These are phyloP conservation scores for Viola pubescens DNA, from an alignment of 441 rosid genomes.

Conservation along the genomic window DNA sequence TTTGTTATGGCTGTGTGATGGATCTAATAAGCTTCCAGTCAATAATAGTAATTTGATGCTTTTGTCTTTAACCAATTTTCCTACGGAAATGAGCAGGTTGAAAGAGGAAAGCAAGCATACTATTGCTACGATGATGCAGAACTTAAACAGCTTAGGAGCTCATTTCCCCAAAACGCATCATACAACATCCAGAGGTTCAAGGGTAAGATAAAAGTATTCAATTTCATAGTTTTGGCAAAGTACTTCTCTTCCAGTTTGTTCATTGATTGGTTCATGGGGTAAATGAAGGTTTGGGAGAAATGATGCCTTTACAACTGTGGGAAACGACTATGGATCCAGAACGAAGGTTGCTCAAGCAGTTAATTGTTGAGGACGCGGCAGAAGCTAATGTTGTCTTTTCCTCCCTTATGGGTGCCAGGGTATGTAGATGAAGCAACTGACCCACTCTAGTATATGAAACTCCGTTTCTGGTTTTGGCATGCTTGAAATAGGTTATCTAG, in stretches of 20 bases:
- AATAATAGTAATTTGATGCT: constrained; percentile 7
- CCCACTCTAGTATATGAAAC: neutral
- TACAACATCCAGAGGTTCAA: constrained; percentile 86
- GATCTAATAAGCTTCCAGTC: constrained; percentile 8
- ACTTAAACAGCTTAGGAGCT: constrained; percentile 40
- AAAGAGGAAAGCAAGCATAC: constrained; percentile 68
- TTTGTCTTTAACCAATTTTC: constrained; percentile 9
- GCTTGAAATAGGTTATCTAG: neutral
- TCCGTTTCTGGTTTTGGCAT: neutral
- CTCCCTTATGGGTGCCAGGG: constrained; percentile 80
- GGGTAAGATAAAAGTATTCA: constrained; percentile 32
- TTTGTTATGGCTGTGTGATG: constrained; percentile 18
- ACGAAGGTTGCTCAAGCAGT: constrained; percentile 57
- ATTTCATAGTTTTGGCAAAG: too few species aligned
- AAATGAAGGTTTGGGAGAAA: constrained; percentile 79
- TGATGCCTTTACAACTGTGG: constrained; percentile 92
- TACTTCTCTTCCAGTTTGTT: too few species aligned
- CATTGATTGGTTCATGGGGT: constrained; percentile 5
- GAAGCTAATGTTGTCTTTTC: constrained; percentile 63
- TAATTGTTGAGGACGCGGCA: constrained; percentile 64
- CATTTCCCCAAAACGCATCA: constrained; percentile 69
- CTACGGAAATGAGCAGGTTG: constrained; percentile 44
- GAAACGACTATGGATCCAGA: constrained; percentile 86
- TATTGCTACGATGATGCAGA: constrained; percentile 70
- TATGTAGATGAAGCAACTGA: constrained; percentile 20